Evolutionary conservation across 305 asterid genomes (phyloP), one percentile per base, ranked within the genome.

Genomic region (Withania somnifera): DNA sequence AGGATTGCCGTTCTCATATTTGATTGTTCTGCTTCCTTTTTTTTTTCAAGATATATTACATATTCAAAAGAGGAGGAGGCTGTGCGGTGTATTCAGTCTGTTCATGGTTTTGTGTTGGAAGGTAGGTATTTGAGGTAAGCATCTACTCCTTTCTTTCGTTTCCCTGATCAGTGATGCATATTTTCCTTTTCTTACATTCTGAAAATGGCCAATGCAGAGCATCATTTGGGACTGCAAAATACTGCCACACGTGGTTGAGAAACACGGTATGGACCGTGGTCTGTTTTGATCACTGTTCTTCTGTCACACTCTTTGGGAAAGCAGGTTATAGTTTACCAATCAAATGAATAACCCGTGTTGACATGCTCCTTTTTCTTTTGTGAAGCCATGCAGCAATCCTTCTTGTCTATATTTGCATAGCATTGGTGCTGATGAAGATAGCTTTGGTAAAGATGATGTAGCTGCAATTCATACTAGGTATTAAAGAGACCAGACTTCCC

Each of bases 391-490:
- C 95, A 91, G 82, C 90, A 94, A 94, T 87, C 89, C 95, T 84
- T 84, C 95, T 77, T 96, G 99, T 91, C 88, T 93, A 82, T 96
- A 96, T 91, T 90, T 94, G 90, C 99, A 96, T 89, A 86, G 83
- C 86, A 80, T 94, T 87, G 98, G 98, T 84, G 91, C 95, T 40
- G 98, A 93, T 84, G 98, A 94, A 85, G 98, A 96, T 90, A 96
- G 97, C 90, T 93, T 96, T 85, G 97, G 97, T 83, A 96, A 91
- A 87, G 98, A 96, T 85, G 99, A 96, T 88, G 92, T 85, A 78
- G 98, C 99, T 84, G 97, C 99, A 47, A 92, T 91, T 69, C 98
- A 93, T 71, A 96, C 99, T 6, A 93, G 99, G 99, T 96, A 89
- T 83, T 26, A 14, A 28, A 52, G 42, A 76, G n/a, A 51, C 61